Evolutionary conservation across 2,329 filamentous ascomycete species (phyloP).

Genomic region (Fusarium illudens): DNA sequence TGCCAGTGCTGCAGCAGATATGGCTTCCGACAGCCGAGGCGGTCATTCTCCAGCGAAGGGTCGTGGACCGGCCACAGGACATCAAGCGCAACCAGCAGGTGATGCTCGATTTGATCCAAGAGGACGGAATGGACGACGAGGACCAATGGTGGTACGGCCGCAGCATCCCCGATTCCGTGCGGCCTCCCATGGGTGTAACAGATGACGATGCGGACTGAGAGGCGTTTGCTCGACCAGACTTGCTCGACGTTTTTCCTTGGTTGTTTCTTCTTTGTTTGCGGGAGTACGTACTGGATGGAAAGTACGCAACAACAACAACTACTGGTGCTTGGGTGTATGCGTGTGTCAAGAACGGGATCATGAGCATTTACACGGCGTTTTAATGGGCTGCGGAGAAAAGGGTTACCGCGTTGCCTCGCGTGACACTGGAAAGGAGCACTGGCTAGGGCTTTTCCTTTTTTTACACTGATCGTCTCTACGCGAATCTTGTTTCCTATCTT

Average conservation of each 20-base stretch:
- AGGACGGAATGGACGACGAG: slow-evolving; percentile 66
- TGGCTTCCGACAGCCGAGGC: slow-evolving; percentile 72
- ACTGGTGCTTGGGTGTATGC: slow-evolving; percentile 29
- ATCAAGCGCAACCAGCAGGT: slow-evolving; percentile 71
- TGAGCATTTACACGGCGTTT: slow-evolving; percentile 47
- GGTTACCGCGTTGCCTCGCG: slow-evolving; percentile 25
- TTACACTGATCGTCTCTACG: slow-evolving; percentile 40
- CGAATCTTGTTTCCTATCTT: slow-evolving; percentile 21
- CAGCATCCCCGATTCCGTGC: slow-evolving; percentile 62
- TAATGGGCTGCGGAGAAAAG: slow-evolving; percentile 33
- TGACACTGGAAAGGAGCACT: slow-evolving; percentile 33
- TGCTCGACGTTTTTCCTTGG: slow-evolving; percentile 20
- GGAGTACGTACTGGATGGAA: slow-evolving; percentile 20
- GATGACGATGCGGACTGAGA: slow-evolving; percentile 59
- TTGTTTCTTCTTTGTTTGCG: slow-evolving; percentile 25
- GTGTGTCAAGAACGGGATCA: slow-evolving; percentile 38
- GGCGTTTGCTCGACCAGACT: slow-evolving; percentile 16
- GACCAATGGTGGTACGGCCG: slow-evolving; percentile 71
- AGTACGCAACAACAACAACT: slow-evolving; percentile 17
- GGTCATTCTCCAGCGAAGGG: slow-evolving; percentile 65
- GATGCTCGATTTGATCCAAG: slow-evolving; percentile 70
- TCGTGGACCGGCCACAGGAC: slow-evolving; percentile 65
- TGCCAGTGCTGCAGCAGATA: slow-evolving; percentile 66
- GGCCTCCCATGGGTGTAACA: slow-evolving; percentile 58
- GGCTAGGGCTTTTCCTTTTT: slow-evolving; percentile 14